Evolutionary conservation across 306 rosid genomes (phyloP).

Genomic region (Prunus armeniaca): DNA sequence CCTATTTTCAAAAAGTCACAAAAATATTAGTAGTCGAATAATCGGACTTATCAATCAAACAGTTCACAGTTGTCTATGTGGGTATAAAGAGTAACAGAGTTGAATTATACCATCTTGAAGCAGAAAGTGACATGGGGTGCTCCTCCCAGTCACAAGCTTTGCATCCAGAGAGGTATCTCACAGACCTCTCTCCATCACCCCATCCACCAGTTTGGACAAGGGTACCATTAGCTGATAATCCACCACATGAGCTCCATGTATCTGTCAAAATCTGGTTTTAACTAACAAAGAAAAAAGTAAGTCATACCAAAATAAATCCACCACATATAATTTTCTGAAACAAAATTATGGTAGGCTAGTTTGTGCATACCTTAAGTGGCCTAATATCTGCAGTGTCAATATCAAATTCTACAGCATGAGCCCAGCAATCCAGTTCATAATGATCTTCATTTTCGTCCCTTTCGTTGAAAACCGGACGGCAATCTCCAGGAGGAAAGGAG

Average conservation of each 20-base stretch:
- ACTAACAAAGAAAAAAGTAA: neutral
- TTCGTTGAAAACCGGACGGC: neutral
- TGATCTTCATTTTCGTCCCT: neutral
- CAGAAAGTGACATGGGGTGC: conserved; percentile 1
- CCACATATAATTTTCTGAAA: neutral
- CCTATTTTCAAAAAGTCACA: conserved; percentile 16
- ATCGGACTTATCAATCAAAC: no score
- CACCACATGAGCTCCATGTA: conserved; percentile 14
- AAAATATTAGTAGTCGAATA: neutral
- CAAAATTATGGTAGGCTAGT: neutral
- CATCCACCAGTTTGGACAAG: conserved; percentile 20
- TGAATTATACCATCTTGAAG: neutral
- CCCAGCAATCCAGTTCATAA: conserved; percentile 5
- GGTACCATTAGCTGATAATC: conserved; percentile 15
- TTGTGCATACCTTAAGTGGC: neutral
- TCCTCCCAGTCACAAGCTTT: conserved; percentile 43
- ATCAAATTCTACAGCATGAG: conserved; percentile 16
- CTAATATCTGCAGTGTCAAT: conserved; percentile 1
- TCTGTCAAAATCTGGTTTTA: conserved; percentile 13
- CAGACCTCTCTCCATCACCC: conserved; percentile 7
- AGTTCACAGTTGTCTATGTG: no score
- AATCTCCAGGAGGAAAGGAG: conserved; percentile 9
- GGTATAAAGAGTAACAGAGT: neutral
- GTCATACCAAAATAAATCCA: neutral
- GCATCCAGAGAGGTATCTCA: conserved; percentile 13